Percentiles rank a stretch among this genome's conserved stretches.
These are phyloP conservation scores for Suillus hirtellus DNA, from an alignment of 768 basidiomycete genomes.

Conservation along the genomic window DNA sequence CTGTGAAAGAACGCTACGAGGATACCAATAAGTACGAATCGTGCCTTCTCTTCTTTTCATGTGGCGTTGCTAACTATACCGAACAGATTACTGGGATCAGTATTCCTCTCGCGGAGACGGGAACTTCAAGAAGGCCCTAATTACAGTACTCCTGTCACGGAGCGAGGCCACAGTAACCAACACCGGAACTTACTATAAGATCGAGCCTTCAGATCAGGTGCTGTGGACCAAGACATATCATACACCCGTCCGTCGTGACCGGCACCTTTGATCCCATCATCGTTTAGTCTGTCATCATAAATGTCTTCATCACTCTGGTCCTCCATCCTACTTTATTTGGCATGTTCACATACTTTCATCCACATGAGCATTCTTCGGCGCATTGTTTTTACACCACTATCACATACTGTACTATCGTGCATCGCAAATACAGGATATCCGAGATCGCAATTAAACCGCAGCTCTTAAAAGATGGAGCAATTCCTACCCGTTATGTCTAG, in stretches of 20 bases:
- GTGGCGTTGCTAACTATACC: conserved; percentile 12
- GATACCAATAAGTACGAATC: conserved; percentile 59
- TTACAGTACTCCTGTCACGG: conserved; percentile 2
- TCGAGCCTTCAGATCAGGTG: background rate
- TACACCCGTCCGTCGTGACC: conserved; percentile 2
- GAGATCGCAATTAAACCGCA: background rate
- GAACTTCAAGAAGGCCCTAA: conserved; percentile 21
- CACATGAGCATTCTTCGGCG: background rate
- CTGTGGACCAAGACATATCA: background rate
- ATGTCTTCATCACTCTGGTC: background rate
- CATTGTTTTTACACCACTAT: conserved; percentile 2
- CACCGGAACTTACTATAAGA: conserved; percentile 6
- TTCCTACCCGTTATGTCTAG: background rate
- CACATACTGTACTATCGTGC: conserved; percentile 5
- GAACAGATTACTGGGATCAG: conserved; percentile 58
- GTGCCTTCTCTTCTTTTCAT: conserved; percentile 2
- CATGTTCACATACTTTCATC: background rate
- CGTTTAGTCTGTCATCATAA: background rate
- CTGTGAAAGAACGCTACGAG: conserved; percentile 62
- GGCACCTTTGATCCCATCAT: conserved; percentile 2
- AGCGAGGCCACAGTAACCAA: background rate
- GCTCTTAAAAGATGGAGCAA: background rate
- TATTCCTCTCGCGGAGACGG: conserved; percentile 62
- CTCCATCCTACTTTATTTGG: conserved; percentile 3
- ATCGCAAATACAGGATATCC: background rate